phyloP scores from a whole-genome alignment of 2,329 filamentous ascomycete species.

The Aurifilum marmelostoma region DNA sequence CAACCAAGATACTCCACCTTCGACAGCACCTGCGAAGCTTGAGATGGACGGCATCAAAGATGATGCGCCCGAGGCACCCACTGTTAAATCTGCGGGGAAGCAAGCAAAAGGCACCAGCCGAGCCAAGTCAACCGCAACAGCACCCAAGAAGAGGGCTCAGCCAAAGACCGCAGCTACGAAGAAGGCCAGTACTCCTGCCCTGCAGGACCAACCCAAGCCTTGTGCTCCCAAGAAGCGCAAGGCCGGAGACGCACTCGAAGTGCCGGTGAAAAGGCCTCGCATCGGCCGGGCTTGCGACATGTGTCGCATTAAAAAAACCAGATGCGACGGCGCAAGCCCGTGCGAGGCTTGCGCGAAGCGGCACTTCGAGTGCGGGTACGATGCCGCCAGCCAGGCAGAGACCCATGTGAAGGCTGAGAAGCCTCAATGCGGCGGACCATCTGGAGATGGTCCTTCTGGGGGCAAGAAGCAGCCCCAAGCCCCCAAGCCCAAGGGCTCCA shows the following conservation, averaged over 20 bases:
- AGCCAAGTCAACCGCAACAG: not conserved
- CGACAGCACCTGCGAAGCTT: not conserved
- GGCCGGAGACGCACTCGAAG: slow-evolving; percentile 2
- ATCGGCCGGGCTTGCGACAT: slow-evolving; percentile 15
- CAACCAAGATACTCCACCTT: not conserved
- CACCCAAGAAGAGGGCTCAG: not conserved
- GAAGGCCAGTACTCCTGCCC: not conserved
- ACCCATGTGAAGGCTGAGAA: not conserved
- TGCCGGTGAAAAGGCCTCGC: not conserved
- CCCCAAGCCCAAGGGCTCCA: not conserved
- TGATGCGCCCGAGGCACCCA: not conserved
- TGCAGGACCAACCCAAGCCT: not conserved
- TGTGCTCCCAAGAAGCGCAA: not conserved
- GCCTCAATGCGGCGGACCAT: not conserved
- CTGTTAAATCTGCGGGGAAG: not conserved
- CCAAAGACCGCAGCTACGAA: slow-evolving; percentile 4
- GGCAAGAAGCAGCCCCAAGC: not conserved
- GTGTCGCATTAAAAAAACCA: slow-evolving; percentile 26
- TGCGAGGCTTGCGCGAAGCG: slow-evolving; percentile 20
- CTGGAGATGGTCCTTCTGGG: not conserved
- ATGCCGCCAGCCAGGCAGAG: not conserved
- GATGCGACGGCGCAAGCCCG: slow-evolving; percentile 19
- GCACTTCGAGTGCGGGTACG: slow-evolving; percentile 11
- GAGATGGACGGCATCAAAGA: not conserved
- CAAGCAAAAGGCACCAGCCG: not conserved